Evolutionary conservation across 345 rosid species (phyloP).

Genomic region (Murraya paniculata): DNA sequence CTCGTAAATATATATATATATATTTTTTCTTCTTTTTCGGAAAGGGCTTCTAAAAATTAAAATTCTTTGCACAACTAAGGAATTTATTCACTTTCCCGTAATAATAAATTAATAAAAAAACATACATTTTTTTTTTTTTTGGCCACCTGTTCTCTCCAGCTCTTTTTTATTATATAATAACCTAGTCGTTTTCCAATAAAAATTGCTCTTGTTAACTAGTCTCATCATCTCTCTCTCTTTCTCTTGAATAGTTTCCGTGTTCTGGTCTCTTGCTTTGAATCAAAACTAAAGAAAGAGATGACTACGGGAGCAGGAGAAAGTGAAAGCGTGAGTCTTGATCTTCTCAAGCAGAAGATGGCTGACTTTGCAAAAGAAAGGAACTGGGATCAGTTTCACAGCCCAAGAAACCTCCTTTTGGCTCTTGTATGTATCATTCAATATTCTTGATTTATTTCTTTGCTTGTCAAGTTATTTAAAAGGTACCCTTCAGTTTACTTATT

Average conservation of each 20-base stretch:
- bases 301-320: conserved; percentile 26
- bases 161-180: not conserved
- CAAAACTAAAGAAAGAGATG: not conserved
- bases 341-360: conserved; percentile 67
- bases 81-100: not conserved
- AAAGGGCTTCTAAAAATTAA: not conserved
- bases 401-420: conserved; percentile 85
- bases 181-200: conserved; percentile 10
- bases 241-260: not conserved
- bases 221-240: not conserved
- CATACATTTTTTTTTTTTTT: not conserved
- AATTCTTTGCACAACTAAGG: not conserved
- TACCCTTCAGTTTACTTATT: too few relatives aligned
- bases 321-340: conserved; percentile 57
- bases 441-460: too few relatives aligned
- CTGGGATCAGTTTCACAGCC: conserved; percentile 91
- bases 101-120: not conserved
- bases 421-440: conserved; percentile 42
- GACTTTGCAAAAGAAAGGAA: conserved; percentile 79
- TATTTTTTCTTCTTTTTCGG: too few relatives aligned
- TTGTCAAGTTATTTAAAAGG: too few relatives aligned
- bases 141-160: not conserved
- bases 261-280: not conserved
- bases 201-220: not conserved
- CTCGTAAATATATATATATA: not conserved